A percentile compares a stretch with the other conserved stretches of the same genome.
These are phyloP conservation scores for Adiantum capillusveneris DNA, from an alignment of 75 land plant species.

Conservation along the genomic window DNA sequence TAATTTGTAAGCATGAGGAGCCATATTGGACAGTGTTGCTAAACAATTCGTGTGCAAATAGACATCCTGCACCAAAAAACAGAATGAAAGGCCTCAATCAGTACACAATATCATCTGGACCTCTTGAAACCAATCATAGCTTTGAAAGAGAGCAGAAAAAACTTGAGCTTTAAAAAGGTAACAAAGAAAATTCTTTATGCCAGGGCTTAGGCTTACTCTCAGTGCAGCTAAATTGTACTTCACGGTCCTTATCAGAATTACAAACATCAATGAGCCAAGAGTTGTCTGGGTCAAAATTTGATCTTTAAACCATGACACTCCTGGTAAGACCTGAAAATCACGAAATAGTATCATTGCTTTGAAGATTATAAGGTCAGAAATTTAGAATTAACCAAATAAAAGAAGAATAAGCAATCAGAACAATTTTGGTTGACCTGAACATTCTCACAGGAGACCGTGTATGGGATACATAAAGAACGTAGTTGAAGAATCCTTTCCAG, in stretches of 20 bases:
- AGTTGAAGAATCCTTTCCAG: too few relatives aligned
- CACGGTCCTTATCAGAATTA: conserved; percentile 12
- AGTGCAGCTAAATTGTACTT: conserved; percentile 10
- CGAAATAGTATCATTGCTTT: background rate
- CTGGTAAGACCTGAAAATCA: conserved; percentile 8
- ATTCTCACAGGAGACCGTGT: too few relatives aligned
- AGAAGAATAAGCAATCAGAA: too few relatives aligned
- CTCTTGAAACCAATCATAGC: too few relatives aligned
- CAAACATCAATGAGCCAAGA: conserved; percentile 19
- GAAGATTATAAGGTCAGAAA: too few relatives aligned
- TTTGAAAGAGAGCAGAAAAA: too few relatives aligned
- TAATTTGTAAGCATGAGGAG: conserved; percentile 15
- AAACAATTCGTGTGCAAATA: conserved; percentile 17
- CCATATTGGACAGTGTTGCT: conserved; percentile 18
- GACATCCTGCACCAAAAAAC: conserved; percentile 8
- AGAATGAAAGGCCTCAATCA: too few relatives aligned
- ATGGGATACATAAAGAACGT: too few relatives aligned
- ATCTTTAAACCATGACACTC: conserved; percentile 16
- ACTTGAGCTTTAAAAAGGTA: too few relatives aligned
- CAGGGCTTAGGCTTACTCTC: background rate
- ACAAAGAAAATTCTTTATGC: background rate
- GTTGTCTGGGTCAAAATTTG: conserved; percentile 13
- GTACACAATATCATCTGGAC: too few relatives aligned
- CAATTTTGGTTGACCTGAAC: too few relatives aligned
- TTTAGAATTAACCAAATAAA: too few relatives aligned